These are phyloP conservation scores for Salvia splendens DNA, from an alignment of 257 asterid species.

Conservation along the genomic window DNA sequence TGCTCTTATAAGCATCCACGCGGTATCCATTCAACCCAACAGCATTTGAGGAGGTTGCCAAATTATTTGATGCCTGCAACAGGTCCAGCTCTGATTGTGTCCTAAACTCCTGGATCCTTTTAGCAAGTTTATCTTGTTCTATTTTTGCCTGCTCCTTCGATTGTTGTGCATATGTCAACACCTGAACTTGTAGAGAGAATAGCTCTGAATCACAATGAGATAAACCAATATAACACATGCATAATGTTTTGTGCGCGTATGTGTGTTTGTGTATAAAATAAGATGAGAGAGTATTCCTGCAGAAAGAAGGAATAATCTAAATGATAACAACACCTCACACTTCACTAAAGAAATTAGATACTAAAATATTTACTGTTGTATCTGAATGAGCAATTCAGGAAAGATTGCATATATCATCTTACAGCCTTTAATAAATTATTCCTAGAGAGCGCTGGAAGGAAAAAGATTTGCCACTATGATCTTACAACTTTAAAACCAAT, in stretches of 20 bases:
- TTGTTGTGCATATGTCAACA: conserved; percentile 93
- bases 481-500: conserved; percentile 2
- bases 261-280: neutral
- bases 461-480: conserved; percentile 21
- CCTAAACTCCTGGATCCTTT: conserved; percentile 95
- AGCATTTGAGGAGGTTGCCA: conserved; percentile 62
- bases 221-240: conserved; percentile 11
- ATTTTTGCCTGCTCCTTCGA: conserved; percentile 86
- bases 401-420: too few species aligned
- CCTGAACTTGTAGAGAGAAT: conserved; percentile 49
- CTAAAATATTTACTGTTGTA: conserved; percentile 5
- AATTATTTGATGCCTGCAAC: conserved; percentile 62
- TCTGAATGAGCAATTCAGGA: too few species aligned
- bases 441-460: neutral
- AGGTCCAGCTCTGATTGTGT: conserved; percentile 81
- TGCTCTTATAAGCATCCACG: conserved; percentile 65
- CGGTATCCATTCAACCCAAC: conserved; percentile 61
- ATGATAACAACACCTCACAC: neutral
- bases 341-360: conserved; percentile 22
- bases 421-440: too few species aligned
- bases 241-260: neutral
- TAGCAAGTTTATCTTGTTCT: conserved; percentile 94
- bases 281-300: conserved; percentile 9
- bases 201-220: conserved; percentile 24
- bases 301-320: conserved; percentile 18